Percentiles rank a stretch among this genome's conserved stretches.
Evolutionary conservation across 257 asterid genomes (phyloP).

Genomic region (Ajuga chamaepitys): DNA sequence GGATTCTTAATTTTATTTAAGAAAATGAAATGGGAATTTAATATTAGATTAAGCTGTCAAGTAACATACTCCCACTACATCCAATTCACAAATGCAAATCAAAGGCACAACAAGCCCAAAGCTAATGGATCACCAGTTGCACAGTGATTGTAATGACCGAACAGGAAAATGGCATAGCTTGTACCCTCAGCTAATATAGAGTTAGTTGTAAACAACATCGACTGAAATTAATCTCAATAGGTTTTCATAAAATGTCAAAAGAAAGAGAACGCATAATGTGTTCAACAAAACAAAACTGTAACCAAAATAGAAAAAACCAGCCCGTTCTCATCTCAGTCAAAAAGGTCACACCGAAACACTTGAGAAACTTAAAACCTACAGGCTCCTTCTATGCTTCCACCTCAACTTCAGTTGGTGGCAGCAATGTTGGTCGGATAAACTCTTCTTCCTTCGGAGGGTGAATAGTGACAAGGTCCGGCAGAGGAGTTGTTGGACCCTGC

Average conservation of each 20-base stretch:
- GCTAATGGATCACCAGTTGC: too few relatives aligned
- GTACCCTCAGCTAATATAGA: too few relatives aligned
- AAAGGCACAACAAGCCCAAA: too few relatives aligned
- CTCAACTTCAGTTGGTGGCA: slow-evolving; percentile 28
- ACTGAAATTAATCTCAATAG: background rate
- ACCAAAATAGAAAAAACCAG: background rate
- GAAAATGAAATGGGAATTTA: too few relatives aligned
- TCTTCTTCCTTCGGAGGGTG: slow-evolving; percentile 65
- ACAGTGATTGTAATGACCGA: too few relatives aligned
- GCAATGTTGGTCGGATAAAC: slow-evolving; percentile 11
- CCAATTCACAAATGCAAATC: too few relatives aligned
- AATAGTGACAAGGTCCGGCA: slow-evolving; percentile 51
- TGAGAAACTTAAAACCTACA: background rate
- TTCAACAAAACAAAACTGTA: background rate
- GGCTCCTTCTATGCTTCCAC: slow-evolving; percentile 14
- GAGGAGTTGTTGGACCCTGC: slow-evolving; percentile 50
- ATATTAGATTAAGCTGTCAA: too few relatives aligned
- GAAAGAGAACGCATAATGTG: background rate
- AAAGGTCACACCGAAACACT: background rate
- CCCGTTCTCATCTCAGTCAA: background rate
- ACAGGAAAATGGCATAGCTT: too few relatives aligned
- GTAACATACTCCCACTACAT: too few relatives aligned
- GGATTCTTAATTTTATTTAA: too few relatives aligned
- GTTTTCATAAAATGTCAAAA: background rate
- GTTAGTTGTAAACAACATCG: background rate